Conservation (phyloP, 495 filamentous ascomycete species). For the Penicillium antarcticum region DNA sequence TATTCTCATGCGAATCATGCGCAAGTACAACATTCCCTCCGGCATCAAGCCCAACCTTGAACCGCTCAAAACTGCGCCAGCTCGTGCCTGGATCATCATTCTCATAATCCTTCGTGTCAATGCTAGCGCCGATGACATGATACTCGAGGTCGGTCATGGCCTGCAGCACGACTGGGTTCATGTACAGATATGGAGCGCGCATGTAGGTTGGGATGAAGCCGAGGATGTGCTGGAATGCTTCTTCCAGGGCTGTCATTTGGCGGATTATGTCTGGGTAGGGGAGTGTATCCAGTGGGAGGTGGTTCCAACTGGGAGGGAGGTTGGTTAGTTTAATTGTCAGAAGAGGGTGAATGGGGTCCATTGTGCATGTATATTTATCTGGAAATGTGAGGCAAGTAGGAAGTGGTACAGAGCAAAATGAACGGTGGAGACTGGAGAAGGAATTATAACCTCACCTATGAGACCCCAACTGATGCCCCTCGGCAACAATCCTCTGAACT, state of each 20-base stretch:
- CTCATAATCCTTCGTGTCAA: constrained; percentile 46
- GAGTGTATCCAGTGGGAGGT: constrained; percentile 57
- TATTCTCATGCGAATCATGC: constrained; percentile 45
- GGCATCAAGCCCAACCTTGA: constrained; percentile 21
- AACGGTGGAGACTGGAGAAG: background rate
- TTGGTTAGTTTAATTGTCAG: too few relatives aligned
- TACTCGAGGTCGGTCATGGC: constrained; percentile 37
- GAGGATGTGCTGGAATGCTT: constrained; percentile 62
- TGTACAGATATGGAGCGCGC: constrained; percentile 40
- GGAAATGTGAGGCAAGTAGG: too few relatives aligned
- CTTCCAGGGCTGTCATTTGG: constrained; percentile 70
- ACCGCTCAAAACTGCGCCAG: constrained; percentile 28
- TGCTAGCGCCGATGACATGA: constrained; percentile 39
- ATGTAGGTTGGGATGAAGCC: constrained; percentile 77
- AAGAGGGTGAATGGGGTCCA: too few relatives aligned
- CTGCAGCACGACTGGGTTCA: constrained; percentile 22
- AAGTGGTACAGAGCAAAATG: too few relatives aligned
- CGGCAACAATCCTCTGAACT: constrained; percentile 56
- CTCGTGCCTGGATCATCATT: constrained; percentile 27
- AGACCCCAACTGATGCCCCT: constrained; percentile 71
- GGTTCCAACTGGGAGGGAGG: constrained; percentile 43
- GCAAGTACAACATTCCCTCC: constrained; percentile 39
- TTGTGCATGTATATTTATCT: too few relatives aligned
- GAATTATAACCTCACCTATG: constrained; percentile 56
- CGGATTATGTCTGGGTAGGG: constrained; percentile 48